phyloP scores from a whole-genome alignment of 2,329 filamentous ascomycete genomes.

The Epicoccum sorghinum region DNA sequence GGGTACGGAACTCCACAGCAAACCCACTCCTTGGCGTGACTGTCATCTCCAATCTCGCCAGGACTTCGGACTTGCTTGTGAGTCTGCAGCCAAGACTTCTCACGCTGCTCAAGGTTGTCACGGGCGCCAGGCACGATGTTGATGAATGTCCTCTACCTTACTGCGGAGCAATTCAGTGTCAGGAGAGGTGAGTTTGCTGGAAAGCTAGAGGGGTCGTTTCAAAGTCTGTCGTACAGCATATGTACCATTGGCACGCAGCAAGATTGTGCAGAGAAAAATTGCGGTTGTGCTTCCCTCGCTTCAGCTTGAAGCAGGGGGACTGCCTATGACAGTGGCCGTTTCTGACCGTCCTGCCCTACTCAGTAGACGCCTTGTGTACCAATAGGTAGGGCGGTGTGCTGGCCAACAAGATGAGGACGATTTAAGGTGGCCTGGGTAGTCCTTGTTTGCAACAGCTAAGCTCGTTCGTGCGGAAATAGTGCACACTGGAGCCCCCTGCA shows the following conservation, averaged over 20 bases:
- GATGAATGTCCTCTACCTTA: background rate
- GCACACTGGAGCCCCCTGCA: background rate
- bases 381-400: background rate
- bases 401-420: conserved; percentile 15
- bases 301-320: conserved; percentile 10
- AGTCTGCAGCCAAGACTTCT: conserved; percentile 23
- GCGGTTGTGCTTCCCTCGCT: conserved; percentile 15
- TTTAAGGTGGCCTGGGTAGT: conserved; percentile 14
- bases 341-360: background rate
- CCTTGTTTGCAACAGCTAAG: conserved; percentile 9
- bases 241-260: conserved; percentile 2
- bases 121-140: conserved; percentile 6
- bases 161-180: background rate
- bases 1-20: conserved; percentile 5
- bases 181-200: background rate
- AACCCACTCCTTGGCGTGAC: conserved; percentile 14
- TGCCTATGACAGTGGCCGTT: background rate
- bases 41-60: conserved; percentile 20
- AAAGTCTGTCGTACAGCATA: conserved; percentile 13
- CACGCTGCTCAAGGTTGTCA: conserved; percentile 15
- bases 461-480: conserved; percentile 3
- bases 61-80: conserved; percentile 2
- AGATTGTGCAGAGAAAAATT: conserved; percentile 1
- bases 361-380: background rate
- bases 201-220: conserved; percentile 2